Percentiles rank a stretch among this genome's conserved stretches.
phyloP scores from a whole-genome alignment of 2,329 filamentous ascomycete species.

The Penicillium sp. region DNA sequence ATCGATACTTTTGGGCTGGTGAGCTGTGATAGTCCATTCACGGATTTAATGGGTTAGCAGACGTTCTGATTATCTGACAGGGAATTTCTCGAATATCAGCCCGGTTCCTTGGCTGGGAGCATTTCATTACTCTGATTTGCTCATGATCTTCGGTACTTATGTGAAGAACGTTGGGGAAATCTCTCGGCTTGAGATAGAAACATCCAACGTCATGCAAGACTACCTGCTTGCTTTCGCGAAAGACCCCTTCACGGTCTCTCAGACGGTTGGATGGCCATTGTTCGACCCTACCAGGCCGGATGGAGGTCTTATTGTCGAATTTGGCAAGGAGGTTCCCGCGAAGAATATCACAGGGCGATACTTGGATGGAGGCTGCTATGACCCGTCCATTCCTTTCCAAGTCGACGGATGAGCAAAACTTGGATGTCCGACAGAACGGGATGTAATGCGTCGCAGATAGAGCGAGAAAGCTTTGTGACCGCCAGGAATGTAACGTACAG shows the following conservation, averaged over 20 bases:
- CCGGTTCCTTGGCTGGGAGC: conserved; percentile 45
- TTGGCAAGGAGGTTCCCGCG: conserved; percentile 6
- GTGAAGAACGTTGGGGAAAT: conserved; percentile 11
- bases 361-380: conserved; percentile 9
- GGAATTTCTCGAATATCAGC: conserved; percentile 45
- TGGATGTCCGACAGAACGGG: too few species aligned
- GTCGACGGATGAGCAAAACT: not conserved
- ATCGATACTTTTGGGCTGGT: conserved; percentile 45
- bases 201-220: conserved; percentile 27
- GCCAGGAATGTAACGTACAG: not conserved
- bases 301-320: conserved; percentile 7
- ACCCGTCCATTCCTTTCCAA: conserved; percentile 3
- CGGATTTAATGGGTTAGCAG: not conserved
- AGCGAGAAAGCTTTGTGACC: not conserved
- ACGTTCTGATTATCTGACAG: not conserved
- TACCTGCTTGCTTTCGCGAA: conserved; percentile 27
- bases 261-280: conserved; percentile 14
- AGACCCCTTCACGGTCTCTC: conserved; percentile 7
- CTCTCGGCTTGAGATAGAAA: conserved; percentile 19
- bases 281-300: conserved; percentile 25
- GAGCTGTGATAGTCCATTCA: not conserved
- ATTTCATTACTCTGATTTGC: conserved; percentile 39
- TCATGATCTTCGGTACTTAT: conserved; percentile 27
- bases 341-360: conserved; percentile 5
- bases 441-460: too few species aligned